Base-by-base conservation (phyloP, 495 filamentous ascomycete genomes). In the Tetracladium setigerum region DNA sequence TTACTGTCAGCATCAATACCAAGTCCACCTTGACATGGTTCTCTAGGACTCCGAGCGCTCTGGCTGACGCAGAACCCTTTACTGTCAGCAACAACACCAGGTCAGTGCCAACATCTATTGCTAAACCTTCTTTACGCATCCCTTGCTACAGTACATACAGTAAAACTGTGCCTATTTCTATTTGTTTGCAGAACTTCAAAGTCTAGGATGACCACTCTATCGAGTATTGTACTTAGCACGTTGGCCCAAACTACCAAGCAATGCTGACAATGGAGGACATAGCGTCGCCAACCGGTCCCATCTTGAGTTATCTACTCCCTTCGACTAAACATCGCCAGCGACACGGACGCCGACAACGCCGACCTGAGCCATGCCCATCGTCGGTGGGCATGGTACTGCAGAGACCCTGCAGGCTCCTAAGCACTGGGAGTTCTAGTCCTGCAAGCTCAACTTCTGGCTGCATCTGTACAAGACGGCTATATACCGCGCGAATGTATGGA, bases 371-470 rank as follows among this genome's bases (percentile, higher is more conserved):
- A 24, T 33, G 50, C 50, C 33, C n/a, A n/a, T n/a, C 33, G 45
- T 36, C 54, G 45, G 24, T 57, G 54, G 50, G 45, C 40, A 48
- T 54, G 46, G 54, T 57, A 54, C 37, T 49, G 38, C 44, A 51
- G 52, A 31, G 37, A 53, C 41, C 43, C 30, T 40, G 50, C 50
- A 13, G 49, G 54, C 30, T 44, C 54, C 17, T 43, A 49, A 19
- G 44, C 48, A 15, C 36, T 8, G 15, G 27, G 8, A 13, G 17
- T 30, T 18, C 12, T 16, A 7, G 35, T 50, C 36, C 32, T 48
- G 44, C 49, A 56, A 56, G 44, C 44, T 52, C 32, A 57, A 54
- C 45, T 57, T 57, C 50, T 41, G 32, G 52, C 45, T 54, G 18
- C 46, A 56, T 52, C 42, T 56, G 37, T 47, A 45, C 44, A 43